A percentile compares a stretch with the other conserved stretches of the same genome.
Evolutionary conservation across 805 yeast species (phyloP).

Genomic region (Myxozyma neotropica): DNA sequence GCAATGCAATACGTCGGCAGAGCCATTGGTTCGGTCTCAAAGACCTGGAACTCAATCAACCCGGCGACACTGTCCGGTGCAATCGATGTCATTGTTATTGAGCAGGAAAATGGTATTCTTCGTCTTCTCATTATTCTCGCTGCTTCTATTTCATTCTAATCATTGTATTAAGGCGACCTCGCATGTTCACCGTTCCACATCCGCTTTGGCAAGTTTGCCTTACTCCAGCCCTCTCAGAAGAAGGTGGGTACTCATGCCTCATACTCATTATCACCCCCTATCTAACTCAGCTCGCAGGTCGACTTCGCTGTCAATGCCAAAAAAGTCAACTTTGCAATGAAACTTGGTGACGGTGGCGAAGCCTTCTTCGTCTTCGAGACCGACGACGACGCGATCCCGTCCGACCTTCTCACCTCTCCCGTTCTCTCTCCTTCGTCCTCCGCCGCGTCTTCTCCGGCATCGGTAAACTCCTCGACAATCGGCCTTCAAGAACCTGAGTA

Average conservation of each 20-base stretch:
- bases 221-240: slow-evolving; percentile 91
- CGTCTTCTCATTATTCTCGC: neutral
- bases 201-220: slow-evolving; percentile 90
- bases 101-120: slow-evolving; percentile 71
- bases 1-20: slow-evolving; percentile 94
- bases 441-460: slow-evolving; percentile 40
- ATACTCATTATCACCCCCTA: neutral
- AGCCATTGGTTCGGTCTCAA: slow-evolving; percentile 91
- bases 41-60: slow-evolving; percentile 95
- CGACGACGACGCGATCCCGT: slow-evolving; percentile 62
- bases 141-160: neutral
- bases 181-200: slow-evolving; percentile 97
- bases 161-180: slow-evolving; percentile 50
- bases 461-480: slow-evolving; percentile 21
- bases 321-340: slow-evolving; percentile 86
- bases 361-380: slow-evolving; percentile 97
- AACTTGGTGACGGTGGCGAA: slow-evolving; percentile 95
- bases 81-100: slow-evolving; percentile 92
- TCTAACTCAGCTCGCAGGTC: slow-evolving; percentile 52
- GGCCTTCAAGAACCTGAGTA: slow-evolving; percentile 53
- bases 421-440: slow-evolving; percentile 68
- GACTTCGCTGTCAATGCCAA: slow-evolving; percentile 84
- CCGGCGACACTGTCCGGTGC: slow-evolving; percentile 98
- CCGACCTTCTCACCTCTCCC: slow-evolving; percentile 81
- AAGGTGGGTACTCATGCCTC: slow-evolving; percentile 46